Base-by-base conservation (phyloP, 2,329 filamentous ascomycete species). In the Colletotrichum shisoi region DNA sequence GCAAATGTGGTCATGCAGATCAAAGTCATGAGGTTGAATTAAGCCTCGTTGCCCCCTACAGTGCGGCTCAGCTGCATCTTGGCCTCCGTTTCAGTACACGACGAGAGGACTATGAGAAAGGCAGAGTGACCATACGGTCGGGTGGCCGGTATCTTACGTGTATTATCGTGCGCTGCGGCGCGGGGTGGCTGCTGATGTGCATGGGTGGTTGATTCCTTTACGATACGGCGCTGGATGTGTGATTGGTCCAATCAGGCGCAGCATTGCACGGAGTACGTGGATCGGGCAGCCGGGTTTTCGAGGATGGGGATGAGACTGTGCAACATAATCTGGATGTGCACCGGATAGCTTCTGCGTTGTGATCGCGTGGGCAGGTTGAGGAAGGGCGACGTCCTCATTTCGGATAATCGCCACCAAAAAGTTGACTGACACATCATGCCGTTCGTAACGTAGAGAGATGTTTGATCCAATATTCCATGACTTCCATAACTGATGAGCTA, bases 11-110 rank as follows among this genome's bases (percentile, higher is more conserved):
- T 34, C 17, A 19, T 17, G 49, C 15, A 17, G 49, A 52, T 6
- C 19, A 12, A 52, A 37, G n/a, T 13, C n/a, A 27, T 13, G 44
- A 58, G 56, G 56, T 24, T 58, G 15, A 46, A 46, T 39, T 39
- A 58, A 58, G 56, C 31, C 42, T 8, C 9, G 8, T 58, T 34
- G 39, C 17, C 27, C n/a, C n/a, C 42, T 15, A 37, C 4, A 5
- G 13, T 31, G 9, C 13, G 13, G 9, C n/a, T 17, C 27, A 37
- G 54, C 54, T 42, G 19, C 17, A 34, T 17, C 11, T 8, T 24
- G 39, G 17, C 11, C 42, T 15, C 42, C n/a, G 13, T 15, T 17
- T 39, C 24, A 4, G 40, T n/a, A 19, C 13, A 34, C 24, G n/a
- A 11, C 3, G 24, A 45, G 27, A 15, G 2, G 17, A 13, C 24